phyloP scores from a whole-genome alignment of 2,329 filamentous ascomycete genomes.

The Aspergillus arachidicola region DNA sequence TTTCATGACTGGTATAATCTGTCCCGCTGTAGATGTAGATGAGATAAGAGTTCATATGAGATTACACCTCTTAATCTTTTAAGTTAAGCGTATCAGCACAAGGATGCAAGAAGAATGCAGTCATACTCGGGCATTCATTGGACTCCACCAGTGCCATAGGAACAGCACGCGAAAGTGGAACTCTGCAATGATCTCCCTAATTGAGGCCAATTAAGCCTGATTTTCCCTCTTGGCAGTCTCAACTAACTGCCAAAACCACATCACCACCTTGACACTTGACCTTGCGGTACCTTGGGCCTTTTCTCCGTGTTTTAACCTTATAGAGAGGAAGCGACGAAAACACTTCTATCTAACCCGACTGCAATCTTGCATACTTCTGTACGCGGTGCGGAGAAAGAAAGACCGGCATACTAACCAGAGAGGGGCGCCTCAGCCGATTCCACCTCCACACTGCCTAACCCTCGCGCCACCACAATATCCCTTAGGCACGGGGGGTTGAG shows the following conservation, averaged over 20 bases:
- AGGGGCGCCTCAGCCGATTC: neutral
- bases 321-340: neutral
- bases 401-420: neutral
- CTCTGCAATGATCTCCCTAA: neutral
- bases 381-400: neutral
- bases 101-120: neutral
- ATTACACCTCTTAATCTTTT: neutral
- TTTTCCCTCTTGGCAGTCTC: neutral
- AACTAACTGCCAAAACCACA: neutral
- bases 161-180: neutral
- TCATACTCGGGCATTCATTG: neutral
- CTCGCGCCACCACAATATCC: neutral
- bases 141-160: neutral
- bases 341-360: neutral
- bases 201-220: neutral
- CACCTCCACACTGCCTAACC: neutral
- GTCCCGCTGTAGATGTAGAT: neutral
- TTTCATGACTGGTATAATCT: slow-evolving; percentile 1
- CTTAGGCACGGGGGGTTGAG: neutral
- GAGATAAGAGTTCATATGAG: neutral
- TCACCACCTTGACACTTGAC: neutral
- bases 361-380: neutral
- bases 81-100: neutral
- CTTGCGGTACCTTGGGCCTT: neutral
- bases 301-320: neutral